These are phyloP conservation scores for Cornus controversa DNA, from an alignment of 148 eudicot species.

Conservation along the genomic window DNA sequence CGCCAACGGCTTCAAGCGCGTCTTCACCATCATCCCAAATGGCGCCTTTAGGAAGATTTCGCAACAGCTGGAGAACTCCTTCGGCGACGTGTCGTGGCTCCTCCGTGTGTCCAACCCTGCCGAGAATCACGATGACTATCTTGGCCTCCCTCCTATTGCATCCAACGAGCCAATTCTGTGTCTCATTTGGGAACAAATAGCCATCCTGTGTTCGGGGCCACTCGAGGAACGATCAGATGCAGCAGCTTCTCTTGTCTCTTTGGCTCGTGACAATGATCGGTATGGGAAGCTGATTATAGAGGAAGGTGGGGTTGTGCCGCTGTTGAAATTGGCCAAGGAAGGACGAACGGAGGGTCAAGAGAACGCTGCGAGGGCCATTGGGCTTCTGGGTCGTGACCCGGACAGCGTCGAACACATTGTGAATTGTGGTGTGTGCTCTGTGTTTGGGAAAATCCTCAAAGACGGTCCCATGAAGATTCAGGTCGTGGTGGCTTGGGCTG, in stretches of 20 bases:
- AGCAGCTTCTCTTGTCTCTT: slow-evolving; percentile 62
- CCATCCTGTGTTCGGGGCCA: slow-evolving; percentile 56
- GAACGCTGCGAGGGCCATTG: slow-evolving; percentile 72
- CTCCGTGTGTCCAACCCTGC: slow-evolving; percentile 65
- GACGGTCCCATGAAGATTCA: slow-evolving; percentile 87
- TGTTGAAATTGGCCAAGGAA: slow-evolving; percentile 68
- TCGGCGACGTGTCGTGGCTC: slow-evolving; percentile 80
- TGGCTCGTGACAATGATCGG: slow-evolving; percentile 77
- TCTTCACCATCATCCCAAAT: slow-evolving; percentile 71
- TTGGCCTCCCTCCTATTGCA: slow-evolving; percentile 83
- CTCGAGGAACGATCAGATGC: slow-evolving; percentile 68
- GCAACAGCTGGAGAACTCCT: slow-evolving; percentile 70
- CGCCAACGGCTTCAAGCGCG: slow-evolving; percentile 46
- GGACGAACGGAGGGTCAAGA: slow-evolving; percentile 78
- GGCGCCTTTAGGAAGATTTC: slow-evolving; percentile 51
- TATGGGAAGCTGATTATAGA: slow-evolving; percentile 71
- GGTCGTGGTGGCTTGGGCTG: slow-evolving; percentile 78
- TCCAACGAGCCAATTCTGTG: slow-evolving; percentile 84
- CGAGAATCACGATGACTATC: slow-evolving; percentile 56
- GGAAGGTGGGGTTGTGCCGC: slow-evolving; percentile 76
- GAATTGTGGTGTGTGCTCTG: slow-evolving; percentile 62
- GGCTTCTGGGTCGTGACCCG: slow-evolving; percentile 64
- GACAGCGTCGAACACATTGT: slow-evolving; percentile 79
- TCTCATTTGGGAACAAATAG: slow-evolving; percentile 86
- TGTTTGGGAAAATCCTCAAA: slow-evolving; percentile 77